Percentiles rank a stretch among this genome's conserved stretches.
Evolutionary conservation across 805 yeast species (phyloP).

Genomic region (Torulaspora delbrueckii): DNA sequence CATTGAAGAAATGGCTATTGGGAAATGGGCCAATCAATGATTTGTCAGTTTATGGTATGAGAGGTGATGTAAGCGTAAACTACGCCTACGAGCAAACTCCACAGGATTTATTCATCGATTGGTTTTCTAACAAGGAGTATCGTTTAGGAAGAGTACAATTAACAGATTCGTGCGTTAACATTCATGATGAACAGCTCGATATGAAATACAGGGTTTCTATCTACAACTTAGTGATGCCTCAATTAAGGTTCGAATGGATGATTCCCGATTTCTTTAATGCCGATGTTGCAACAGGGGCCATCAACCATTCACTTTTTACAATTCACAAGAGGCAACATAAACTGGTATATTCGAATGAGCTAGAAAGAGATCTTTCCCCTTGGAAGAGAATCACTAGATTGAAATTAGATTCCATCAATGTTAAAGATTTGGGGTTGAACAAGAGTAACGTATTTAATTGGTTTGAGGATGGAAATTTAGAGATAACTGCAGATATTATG

Average conservation of each 20-base stretch:
- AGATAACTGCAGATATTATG: constrained; percentile 66
- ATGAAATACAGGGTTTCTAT: constrained; percentile 43
- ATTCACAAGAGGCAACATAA: constrained; percentile 68
- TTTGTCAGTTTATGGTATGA: constrained; percentile 71
- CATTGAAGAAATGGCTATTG: constrained; percentile 79
- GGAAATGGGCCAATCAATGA: constrained; percentile 81
- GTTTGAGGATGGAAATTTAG: constrained; percentile 67
- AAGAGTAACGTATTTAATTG: constrained; percentile 53
- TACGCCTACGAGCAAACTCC: constrained; percentile 47
- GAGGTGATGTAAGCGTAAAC: constrained; percentile 56
- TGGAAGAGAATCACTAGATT: constrained; percentile 51
- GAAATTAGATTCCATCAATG: constrained; percentile 38
- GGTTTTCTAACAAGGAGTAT: constrained; percentile 37
- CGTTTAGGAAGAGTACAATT: constrained; percentile 42
- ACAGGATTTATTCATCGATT: constrained; percentile 25
- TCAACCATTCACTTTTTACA: constrained; percentile 70
- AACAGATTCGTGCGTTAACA: constrained; percentile 28
- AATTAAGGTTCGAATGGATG: constrained; percentile 52
- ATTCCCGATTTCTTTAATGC: constrained; percentile 67
- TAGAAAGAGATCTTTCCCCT: constrained; percentile 37
- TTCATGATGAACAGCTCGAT: constrained; percentile 22
- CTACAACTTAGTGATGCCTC: constrained; percentile 62
- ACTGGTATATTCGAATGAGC: constrained; percentile 42
- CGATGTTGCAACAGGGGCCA: constrained; percentile 63
- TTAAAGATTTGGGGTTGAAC: constrained; percentile 37